Evolutionary conservation across 306 rosid genomes (phyloP).

Genomic region (Lathyrus oleraceus): DNA sequence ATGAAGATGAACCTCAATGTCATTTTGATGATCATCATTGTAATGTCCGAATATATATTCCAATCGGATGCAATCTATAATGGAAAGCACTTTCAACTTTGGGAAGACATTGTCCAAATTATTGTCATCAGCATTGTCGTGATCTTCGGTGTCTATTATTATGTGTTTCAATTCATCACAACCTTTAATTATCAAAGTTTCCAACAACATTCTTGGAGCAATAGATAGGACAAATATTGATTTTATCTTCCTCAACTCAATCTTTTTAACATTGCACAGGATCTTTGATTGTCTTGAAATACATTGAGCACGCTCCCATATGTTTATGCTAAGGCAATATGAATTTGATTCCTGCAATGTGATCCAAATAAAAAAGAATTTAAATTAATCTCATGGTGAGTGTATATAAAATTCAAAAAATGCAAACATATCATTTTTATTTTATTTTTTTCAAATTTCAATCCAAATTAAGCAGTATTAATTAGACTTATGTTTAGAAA

Average conservation of each 20-base stretch:
- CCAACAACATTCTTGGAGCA: conserved; percentile 17
- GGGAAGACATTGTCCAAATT: background rate
- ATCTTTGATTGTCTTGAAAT: background rate
- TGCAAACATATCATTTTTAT: background rate
- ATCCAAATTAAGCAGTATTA: too few species aligned
- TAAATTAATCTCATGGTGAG: background rate
- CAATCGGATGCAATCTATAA: background rate
- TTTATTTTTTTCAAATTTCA: too few species aligned
- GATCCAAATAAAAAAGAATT: background rate
- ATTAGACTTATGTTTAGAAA: too few species aligned
- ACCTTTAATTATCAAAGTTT: background rate
- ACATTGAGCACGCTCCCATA: background rate
- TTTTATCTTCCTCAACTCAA: background rate
- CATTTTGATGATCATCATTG: background rate
- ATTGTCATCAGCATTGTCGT: background rate
- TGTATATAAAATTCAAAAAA: background rate
- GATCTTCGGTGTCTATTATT: background rate
- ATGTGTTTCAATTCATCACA: conserved; percentile 4
- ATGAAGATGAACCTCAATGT: background rate
- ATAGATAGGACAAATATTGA: background rate
- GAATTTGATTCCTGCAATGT: background rate
- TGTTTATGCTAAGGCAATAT: background rate
- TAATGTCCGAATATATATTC: conserved; percentile 5
- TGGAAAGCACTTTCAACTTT: accelerated
- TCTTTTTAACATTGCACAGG: background rate